Base-by-base conservation (phyloP, 108 stramenopile species). In the Cyclotella baltica region DNA sequence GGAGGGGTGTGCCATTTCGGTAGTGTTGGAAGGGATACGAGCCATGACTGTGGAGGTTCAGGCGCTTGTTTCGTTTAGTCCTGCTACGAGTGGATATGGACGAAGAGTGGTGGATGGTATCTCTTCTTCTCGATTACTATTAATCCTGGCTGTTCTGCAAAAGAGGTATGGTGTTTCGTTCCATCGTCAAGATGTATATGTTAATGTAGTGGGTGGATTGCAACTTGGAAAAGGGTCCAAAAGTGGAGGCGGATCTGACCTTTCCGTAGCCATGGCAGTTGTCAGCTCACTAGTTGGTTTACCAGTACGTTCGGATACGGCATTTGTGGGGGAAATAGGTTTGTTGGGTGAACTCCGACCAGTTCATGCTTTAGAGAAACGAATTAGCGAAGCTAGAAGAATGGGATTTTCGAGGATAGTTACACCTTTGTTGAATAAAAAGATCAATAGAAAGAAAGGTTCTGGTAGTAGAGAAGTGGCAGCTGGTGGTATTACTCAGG, bases 241-340 rank as follows among this genome's bases (percentile, higher is more conserved):
- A 61, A 77, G 78, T 55, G 77, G 80, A 50, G 78, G 73, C 11
- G 88, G 93, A n/a, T 86, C 89, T 3, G 95, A 96, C 73, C 66
- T 96, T 67, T 89, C 91, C 4, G 83, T 90, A 2, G 96, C 94
- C 1, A 84, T 94, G 2, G 90, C 96, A 0, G 81, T 92, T 25
- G 93, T 95, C 48, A 94, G 92, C 62, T 95, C 93, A 70, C 75
- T 92, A 9, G 40, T 84, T 5, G 82, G 82, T 19, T 90, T 97
- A 31, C 86, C 95, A 8, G 88, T 96, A n/a, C 83, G 96, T 62
- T 75, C 87, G 3, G 98, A 96, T 84, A 97, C 97, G n/a, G 95
- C 88, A 25, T 97, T 97, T 77, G 83, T 97, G n/a, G 98, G 97
- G 5, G 96, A 98, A 75, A 86, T 98, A 5, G 98, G 97, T 29